These are phyloP conservation scores for Hansenula anomala DNA, from an alignment of 1,139 yeast species.

Conservation along the genomic window DNA sequence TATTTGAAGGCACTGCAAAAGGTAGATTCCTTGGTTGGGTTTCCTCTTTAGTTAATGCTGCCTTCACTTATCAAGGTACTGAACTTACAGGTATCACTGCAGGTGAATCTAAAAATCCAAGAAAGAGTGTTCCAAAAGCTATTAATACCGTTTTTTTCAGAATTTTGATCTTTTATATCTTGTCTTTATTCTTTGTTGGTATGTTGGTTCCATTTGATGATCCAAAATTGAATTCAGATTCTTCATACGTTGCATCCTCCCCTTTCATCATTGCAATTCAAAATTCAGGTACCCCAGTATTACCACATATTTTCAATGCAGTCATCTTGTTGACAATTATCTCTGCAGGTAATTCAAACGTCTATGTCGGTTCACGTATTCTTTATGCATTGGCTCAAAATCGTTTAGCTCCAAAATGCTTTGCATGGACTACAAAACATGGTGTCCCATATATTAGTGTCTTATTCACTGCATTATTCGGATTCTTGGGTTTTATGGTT, in stretches of 20 bases:
- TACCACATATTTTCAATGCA: slow-evolving; percentile 66
- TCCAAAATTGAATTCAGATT: slow-evolving; percentile 32
- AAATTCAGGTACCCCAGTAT: slow-evolving; percentile 55
- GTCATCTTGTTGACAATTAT: slow-evolving; percentile 62
- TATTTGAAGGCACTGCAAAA: not conserved
- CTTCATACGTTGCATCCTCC: slow-evolving; percentile 64
- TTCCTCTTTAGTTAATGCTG: slow-evolving; percentile 20
- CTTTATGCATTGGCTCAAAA: slow-evolving; percentile 33
- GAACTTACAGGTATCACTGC: slow-evolving; percentile 74
- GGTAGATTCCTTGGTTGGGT: slow-evolving; percentile 49
- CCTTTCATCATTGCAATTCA: slow-evolving; percentile 64
- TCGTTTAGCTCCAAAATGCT: slow-evolving; percentile 41
- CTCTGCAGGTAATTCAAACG: slow-evolving; percentile 47
- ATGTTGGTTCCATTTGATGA: slow-evolving; percentile 38
- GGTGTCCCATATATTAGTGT: too few species aligned
- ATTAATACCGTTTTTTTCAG: slow-evolving; percentile 59
- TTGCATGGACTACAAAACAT: too few species aligned
- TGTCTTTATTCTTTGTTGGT: slow-evolving; percentile 59
- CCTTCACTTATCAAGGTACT: slow-evolving; percentile 47
- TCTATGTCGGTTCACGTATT: slow-evolving; percentile 31
- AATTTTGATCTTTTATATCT: slow-evolving; percentile 64
- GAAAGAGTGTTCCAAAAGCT: slow-evolving; percentile 66
- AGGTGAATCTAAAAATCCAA: slow-evolving; percentile 70
- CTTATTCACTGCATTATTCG: too few species aligned
- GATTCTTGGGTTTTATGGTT: too few species aligned